These are phyloP conservation scores for Nakataea oryzae DNA, from an alignment of 2,329 filamentous ascomycete genomes.

Conservation along the genomic window DNA sequence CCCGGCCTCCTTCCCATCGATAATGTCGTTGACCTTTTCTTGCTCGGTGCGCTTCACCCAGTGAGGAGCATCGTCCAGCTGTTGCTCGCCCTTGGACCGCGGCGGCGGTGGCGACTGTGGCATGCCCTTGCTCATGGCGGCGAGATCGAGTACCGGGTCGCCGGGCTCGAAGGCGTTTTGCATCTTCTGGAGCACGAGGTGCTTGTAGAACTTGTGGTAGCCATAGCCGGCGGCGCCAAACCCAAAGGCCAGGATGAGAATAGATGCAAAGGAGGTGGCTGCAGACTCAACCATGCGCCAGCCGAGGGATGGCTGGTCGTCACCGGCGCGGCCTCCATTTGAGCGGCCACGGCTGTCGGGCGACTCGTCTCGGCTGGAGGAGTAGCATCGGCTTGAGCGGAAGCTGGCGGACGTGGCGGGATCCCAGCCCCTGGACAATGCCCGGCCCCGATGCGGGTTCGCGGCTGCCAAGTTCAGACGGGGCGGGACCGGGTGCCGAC, in stretches of 20 bases:
- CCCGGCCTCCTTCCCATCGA: constrained; percentile 60
- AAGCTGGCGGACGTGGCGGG: no score
- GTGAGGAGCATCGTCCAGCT: constrained; percentile 32
- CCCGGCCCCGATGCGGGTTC: no score
- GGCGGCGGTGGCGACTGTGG: constrained; percentile 28
- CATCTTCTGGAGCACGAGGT: constrained; percentile 85
- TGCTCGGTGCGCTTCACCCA: constrained; percentile 87
- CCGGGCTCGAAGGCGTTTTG: constrained; percentile 83
- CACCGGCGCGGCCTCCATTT: not conserved
- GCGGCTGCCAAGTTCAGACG: not conserved
- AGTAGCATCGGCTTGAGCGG: not conserved
- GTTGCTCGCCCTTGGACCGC: constrained; percentile 16
- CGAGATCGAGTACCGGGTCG: constrained; percentile 78
- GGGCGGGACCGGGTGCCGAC: not conserved
- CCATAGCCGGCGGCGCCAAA: constrained; percentile 60
- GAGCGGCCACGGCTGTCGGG: not conserved
- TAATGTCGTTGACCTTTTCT: constrained; percentile 67
- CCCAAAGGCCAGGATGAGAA: constrained; percentile 57
- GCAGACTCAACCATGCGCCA: constrained; percentile 64
- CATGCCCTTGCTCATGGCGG: constrained; percentile 51
- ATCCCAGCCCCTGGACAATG: no score
- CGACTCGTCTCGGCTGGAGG: not conserved
- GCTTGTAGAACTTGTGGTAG: constrained; percentile 82
- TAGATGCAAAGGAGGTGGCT: constrained; percentile 65
- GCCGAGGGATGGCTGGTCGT: constrained; percentile 17